Conservation (phyloP, 495 filamentous ascomycete genomes). For the Penicillium silybi region DNA sequence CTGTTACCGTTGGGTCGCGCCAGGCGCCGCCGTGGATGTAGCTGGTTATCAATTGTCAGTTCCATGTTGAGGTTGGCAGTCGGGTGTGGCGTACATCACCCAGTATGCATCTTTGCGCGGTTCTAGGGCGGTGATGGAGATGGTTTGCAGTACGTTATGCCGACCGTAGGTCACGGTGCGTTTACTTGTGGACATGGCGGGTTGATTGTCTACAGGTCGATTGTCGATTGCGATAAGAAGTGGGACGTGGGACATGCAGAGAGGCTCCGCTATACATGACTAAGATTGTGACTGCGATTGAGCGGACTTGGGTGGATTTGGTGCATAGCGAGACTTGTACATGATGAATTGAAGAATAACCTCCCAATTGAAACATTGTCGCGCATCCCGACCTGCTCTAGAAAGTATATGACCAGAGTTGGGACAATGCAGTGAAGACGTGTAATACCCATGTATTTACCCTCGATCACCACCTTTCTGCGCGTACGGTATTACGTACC, state of each 20-base stretch:
- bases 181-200: constrained; percentile 11
- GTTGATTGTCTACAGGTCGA: not conserved
- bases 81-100: constrained; percentile 38
- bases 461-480: constrained; percentile 1
- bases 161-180: constrained; percentile 31
- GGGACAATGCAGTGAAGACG: not conserved
- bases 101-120: constrained; percentile 34
- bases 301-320: not conserved
- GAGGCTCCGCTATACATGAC: not conserved
- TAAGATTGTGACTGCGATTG: not conserved
- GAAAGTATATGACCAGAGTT: not conserved
- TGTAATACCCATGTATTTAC: constrained; percentile 17
- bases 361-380: not conserved
- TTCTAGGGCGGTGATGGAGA: constrained; percentile 25
- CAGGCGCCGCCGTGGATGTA: constrained; percentile 90
- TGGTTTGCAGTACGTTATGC: constrained; percentile 29
- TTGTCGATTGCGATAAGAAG: not conserved
- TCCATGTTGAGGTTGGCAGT: not conserved
- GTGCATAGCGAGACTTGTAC: not conserved
- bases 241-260: constrained; percentile 2
- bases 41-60: constrained; percentile 30
- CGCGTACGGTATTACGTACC: constrained; percentile 7
- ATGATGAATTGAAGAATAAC: not conserved
- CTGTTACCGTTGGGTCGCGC: constrained; percentile 66
- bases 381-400: not conserved